These are phyloP conservation scores for Quercus tomentella DNA, from an alignment of 331 rosid species.

Conservation along the genomic window DNA sequence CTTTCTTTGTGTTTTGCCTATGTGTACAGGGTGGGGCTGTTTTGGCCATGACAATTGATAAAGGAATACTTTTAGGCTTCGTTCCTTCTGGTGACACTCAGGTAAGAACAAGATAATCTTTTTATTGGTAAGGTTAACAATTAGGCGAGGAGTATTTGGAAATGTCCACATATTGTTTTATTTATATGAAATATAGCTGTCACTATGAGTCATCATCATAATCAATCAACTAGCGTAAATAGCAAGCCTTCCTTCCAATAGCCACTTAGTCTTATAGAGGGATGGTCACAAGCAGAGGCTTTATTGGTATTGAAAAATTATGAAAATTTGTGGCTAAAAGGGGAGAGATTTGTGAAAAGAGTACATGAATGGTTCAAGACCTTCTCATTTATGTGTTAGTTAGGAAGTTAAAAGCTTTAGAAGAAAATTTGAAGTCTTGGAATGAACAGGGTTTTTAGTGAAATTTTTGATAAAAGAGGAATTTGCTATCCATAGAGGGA, in stretches of 20 bases:
- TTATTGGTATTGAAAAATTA: not conserved
- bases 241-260: not conserved
- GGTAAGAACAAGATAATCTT: constrained; percentile 36
- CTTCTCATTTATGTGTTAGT: not conserved
- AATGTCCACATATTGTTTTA: not conserved
- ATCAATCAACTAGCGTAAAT: not conserved
- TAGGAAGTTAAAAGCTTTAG: not conserved
- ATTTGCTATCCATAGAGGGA: not conserved
- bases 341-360: not conserved
- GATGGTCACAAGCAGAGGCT: not conserved
- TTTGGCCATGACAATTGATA: constrained; percentile 78
- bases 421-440: not conserved
- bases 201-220: not conserved
- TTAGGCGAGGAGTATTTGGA: constrained; percentile 6
- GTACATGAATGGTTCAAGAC: not conserved
- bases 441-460: not conserved
- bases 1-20: not conserved
- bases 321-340: not conserved
- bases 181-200: not conserved
- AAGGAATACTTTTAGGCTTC: constrained; percentile 88
- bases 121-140: constrained; percentile 6
- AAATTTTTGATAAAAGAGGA: not conserved
- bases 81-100: constrained; percentile 60
- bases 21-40: constrained; percentile 78
- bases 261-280: not conserved